Percentiles rank a stretch among this genome's conserved stretches.
Conservation (phyloP, 352 stramenopile species). For the Pythium monospermum region DNA sequence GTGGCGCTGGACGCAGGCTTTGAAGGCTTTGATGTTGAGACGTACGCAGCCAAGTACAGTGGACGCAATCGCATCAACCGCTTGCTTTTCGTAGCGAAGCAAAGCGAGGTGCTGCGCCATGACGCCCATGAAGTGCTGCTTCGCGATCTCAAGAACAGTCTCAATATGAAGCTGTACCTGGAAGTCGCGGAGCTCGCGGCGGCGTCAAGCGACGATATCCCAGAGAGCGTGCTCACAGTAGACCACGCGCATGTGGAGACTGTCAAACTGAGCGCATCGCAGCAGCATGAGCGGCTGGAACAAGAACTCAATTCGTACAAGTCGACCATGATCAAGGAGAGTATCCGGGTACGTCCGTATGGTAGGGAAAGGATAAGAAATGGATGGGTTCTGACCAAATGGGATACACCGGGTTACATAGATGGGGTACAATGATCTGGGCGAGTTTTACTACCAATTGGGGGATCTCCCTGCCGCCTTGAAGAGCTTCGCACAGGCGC, state of each 20-base stretch:
- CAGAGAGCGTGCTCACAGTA: slow-evolving; percentile 32
- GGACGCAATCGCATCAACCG: slow-evolving; percentile 73
- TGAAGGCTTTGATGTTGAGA: slow-evolving; percentile 78
- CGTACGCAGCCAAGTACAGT: slow-evolving; percentile 78
- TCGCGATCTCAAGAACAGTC: slow-evolving; percentile 48
- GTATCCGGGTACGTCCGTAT: slow-evolving; percentile 58
- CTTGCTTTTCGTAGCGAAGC: slow-evolving; percentile 63
- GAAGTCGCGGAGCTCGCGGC: slow-evolving; percentile 44
- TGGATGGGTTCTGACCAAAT: neutral
- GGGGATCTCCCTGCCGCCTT: slow-evolving; percentile 70
- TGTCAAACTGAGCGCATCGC: slow-evolving; percentile 50
- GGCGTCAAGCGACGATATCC: slow-evolving; percentile 20
- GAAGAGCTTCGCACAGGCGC: slow-evolving; percentile 82
- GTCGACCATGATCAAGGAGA: slow-evolving; percentile 90
- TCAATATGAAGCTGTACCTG: slow-evolving; percentile 70
- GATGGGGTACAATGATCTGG: slow-evolving; percentile 87
- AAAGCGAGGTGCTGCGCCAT: slow-evolving; percentile 32
- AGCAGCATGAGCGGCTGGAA: slow-evolving; percentile 79
- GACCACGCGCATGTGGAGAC: slow-evolving; percentile 53
- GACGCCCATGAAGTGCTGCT: slow-evolving; percentile 52
- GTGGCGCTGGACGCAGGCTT: slow-evolving; percentile 16
- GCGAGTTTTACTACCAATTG: slow-evolving; percentile 84
- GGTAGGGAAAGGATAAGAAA: slow-evolving; percentile 17
- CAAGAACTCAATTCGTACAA: slow-evolving; percentile 90
- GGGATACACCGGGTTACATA: too few relatives aligned